Evolutionary conservation across 345 rosid species (phyloP), one percentile per base, ranked within the genome.

Genomic region (Moringa oleifera): DNA sequence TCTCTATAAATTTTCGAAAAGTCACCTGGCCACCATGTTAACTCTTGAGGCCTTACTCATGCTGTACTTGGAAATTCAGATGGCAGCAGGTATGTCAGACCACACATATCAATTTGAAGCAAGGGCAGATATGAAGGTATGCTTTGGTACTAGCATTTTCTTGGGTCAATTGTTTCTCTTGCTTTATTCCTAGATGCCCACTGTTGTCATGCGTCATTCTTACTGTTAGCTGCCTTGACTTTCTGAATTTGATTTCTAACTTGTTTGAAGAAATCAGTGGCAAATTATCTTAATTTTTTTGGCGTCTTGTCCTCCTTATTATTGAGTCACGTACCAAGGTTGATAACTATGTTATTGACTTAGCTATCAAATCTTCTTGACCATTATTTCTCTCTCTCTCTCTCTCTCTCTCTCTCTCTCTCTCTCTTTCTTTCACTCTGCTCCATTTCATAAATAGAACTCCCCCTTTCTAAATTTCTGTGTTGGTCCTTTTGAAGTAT

Each of bases 81-180:
- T 93, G 98, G 98, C 94, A 0, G 91, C 79, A n/a, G 97, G 93
- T 53, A 89, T 93, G 81, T 87, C 90, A 63, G 96, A 89, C 68
- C 81, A 85, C 36, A 71, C 78, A 18, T 85, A 85, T 73, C 89
- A 81, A 36, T 75, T 73, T 31, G 95, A 85, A 72, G 69, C 68
- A 55, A 83, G 90, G 69, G 75, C 83, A 58, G 97, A 89, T 79
- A 65, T 72, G 76, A 93, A 89, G 97, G 98, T 90, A 62, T 52
- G 58, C 37, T 33, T 33, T 33, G 56, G 25, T 31, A 23, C 51
- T 25, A 22, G 9, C 47, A 41, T 4, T 15, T 41, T 41, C 1
- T 41, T 41, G 12, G 47, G 47, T 15, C 2, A 5, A 15, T 1
- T 41, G 12, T 41, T 41, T 41, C 47, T 47, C 17, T 65, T 65